Evolutionary conservation across 306 rosid genomes (phyloP), one percentile per base, ranked within the genome.

Genomic region (Phaseolus lunatus): DNA sequence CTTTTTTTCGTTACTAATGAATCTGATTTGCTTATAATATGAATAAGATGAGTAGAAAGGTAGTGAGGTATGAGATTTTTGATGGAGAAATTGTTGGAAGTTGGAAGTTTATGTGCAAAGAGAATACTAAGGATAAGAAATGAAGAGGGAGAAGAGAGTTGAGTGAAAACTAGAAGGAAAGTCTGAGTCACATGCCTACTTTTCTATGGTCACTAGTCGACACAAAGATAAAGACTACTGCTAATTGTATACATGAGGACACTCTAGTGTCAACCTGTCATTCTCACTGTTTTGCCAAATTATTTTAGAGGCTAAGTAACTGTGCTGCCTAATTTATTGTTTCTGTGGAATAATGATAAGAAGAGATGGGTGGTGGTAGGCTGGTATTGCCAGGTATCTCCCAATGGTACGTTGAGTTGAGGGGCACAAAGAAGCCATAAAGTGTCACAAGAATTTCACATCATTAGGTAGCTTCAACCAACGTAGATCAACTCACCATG

Each of bases 391-490:
- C 37, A 5, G 37, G 37, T 41, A 43, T 43, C 47, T 41, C 12
- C 13, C 13, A 43, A 12, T 43, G 48, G 48, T 9, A 63, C 8
- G n/a, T 31, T 45, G 31, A 26, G n/a, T 31, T 29, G 31, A 26
- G 24, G 33, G 35, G 44, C 57, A 29, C 15, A 39, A 39, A 63
- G 57, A 23, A 52, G 65, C 39, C 66, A 37, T 22, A 35, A 67
- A 41, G 62, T 58, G 70, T 70, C 54, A 70, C 77, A 23, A n/a
- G 72, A 78, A 70, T 78, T 78, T 59, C 72, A 78, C 77, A 78
- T 23, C 35, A 37, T 78, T 68, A 29, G 76, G 49, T 78, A 44
- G 75, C 56, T 54, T 57, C 70, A 70, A 31, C 63, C 22, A 47
- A 72, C 22, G 48, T 59, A n/a, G 14, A 27, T 43, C 15, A 43